phyloP scores from a whole-genome alignment of 257 asterid species.

The Leonotis leonurus region DNA sequence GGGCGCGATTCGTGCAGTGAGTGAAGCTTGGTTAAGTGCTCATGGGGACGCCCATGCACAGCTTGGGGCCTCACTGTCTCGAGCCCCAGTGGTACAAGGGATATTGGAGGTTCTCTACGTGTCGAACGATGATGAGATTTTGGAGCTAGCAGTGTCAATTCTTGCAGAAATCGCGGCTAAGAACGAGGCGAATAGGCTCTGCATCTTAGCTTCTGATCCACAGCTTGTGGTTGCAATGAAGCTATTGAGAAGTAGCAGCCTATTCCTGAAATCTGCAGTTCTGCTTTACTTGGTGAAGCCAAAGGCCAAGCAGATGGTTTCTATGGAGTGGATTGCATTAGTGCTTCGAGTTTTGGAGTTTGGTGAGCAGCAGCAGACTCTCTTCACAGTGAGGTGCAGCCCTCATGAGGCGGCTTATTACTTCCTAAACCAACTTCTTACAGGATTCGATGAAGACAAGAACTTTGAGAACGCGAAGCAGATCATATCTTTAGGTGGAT shows the following conservation, averaged over 20 bases:
- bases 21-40: constrained; percentile 59
- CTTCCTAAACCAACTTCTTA: constrained; percentile 51
- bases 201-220: constrained; percentile 52
- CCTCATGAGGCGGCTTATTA: constrained; percentile 72
- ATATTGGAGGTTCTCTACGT: constrained; percentile 49
- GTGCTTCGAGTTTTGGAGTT: constrained; percentile 78
- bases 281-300: constrained; percentile 60
- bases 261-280: constrained; percentile 70
- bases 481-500: constrained; percentile 59
- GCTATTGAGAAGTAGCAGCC: constrained; percentile 50
- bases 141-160: constrained; percentile 64
- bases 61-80: constrained; percentile 35
- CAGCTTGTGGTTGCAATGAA: constrained; percentile 47
- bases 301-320: constrained; percentile 59
- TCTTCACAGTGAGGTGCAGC: constrained; percentile 44
- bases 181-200: constrained; percentile 36
- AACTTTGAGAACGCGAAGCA: constrained; percentile 57
- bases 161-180: constrained; percentile 58
- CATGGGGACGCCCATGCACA: constrained; percentile 21
- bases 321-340: constrained; percentile 64
- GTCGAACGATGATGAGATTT: constrained; percentile 59
- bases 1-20: constrained; percentile 45
- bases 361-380: constrained; percentile 57
- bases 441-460: constrained; percentile 52
- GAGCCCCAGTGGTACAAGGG: constrained; percentile 46